Evolutionary conservation across 495 filamentous ascomycete genomes (phyloP), one percentile per base, ranked within the genome.

Genomic region (Hyaloscypha variabilis): DNA sequence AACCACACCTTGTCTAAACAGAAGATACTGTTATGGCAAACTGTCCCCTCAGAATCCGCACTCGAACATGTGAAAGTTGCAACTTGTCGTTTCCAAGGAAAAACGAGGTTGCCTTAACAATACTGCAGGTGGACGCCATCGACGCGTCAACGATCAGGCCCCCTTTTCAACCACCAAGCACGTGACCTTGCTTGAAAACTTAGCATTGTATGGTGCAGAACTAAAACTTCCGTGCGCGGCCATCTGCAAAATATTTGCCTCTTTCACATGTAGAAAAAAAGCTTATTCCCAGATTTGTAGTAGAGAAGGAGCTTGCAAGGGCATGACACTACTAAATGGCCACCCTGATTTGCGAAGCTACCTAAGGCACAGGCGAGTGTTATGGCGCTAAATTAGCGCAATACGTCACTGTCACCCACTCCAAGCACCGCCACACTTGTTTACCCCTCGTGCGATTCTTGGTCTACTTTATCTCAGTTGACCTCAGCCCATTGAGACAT

Each of bases 181-280:
- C 39, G 39, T 46, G 39, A 46, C 39, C 39, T 17, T 36, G 6
- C 2, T 17, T 46, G 39, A 14, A 19, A 13, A 13, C 13, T 36
- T 46, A 17, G 6, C 14, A 0, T 46, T 14, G 39, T 19, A 19
- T 46, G 39, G 17, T 17, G 39, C 39, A 46, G 19, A 46, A 46
- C 39, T 46, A 19, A 46, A 46, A 11, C 39, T 46, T 46, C 31
- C 31, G 31, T 46, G 39, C 39, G 10, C 3, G 17, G 6, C 39
- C 39, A 34, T n/a, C 6, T 34, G 31, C 39, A 46, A 46, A 17
- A 4, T 17, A 30, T 58, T 36, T 34, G 54, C 54, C 54, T 13
- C 54, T 58, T 28, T 58, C 54, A 58, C 54, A 58, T 58, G 54
- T 28, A 58, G 11, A 54, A 54, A 8, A 54, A 29, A 29, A 25